These are phyloP conservation scores for Chaetomium cochliodes DNA, from an alignment of 495 filamentous ascomycete genomes.

Conservation along the genomic window DNA sequence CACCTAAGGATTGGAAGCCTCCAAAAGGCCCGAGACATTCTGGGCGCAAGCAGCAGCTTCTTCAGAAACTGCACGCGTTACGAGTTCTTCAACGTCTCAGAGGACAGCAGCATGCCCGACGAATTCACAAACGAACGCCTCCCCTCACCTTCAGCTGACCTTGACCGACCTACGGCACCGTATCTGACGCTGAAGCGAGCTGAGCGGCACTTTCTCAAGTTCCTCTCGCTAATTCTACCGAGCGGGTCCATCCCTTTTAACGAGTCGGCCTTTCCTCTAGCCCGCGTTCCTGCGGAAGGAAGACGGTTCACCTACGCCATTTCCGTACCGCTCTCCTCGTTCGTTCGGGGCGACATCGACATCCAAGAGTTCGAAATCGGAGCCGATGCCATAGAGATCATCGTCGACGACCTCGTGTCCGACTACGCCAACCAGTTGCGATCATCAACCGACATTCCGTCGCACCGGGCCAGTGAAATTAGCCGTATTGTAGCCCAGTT, in stretches of 20 bases:
- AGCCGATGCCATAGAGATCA: constrained; percentile 66
- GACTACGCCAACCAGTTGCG: constrained; percentile 39
- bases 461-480: constrained; percentile 48
- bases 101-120: constrained; percentile 28
- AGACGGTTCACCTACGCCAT: constrained; percentile 65
- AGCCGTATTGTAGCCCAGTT: constrained; percentile 53
- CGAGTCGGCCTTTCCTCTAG: constrained; percentile 65
- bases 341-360: constrained; percentile 50
- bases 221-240: constrained; percentile 61
- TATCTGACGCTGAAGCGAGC: constrained; percentile 70
- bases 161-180: constrained; percentile 51
- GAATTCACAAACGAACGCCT: constrained; percentile 16
- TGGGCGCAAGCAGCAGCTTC: constrained; percentile 48
- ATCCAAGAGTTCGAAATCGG: constrained; percentile 62
- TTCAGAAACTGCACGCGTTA: constrained; percentile 66
- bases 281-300: constrained; percentile 58
- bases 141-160: constrained; percentile 26
- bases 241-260: constrained; percentile 53
- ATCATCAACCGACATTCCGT: constrained; percentile 48
- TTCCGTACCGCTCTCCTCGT: constrained; percentile 56
- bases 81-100: constrained; percentile 69
- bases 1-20: constrained; percentile 56
- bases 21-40: constrained; percentile 49
- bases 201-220: constrained; percentile 68
- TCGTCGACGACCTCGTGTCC: constrained; percentile 53